These are phyloP conservation scores for Mollisiaceae sp. DNA, from an alignment of 2,329 filamentous ascomycete species.

Conservation along the genomic window DNA sequence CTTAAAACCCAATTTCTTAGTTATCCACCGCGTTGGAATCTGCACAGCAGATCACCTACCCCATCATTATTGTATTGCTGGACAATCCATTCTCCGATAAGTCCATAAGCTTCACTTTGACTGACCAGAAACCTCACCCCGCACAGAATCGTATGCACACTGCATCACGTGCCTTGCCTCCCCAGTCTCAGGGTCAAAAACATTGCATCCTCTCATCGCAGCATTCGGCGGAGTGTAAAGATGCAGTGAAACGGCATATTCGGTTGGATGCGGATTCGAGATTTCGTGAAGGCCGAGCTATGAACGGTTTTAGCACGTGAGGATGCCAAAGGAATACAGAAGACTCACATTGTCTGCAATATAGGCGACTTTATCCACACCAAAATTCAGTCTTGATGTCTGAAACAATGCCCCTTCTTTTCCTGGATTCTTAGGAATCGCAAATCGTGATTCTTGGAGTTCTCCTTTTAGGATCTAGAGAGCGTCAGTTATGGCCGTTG, in stretches of 20 bases:
- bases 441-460: slow-evolving; percentile 79
- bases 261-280: slow-evolving; percentile 71
- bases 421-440: slow-evolving; percentile 50
- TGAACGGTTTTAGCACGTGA: neutral
- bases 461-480: slow-evolving; percentile 69
- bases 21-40: no score
- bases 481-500: neutral
- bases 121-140: neutral
- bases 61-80: no score
- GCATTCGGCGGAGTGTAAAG: slow-evolving; percentile 93
- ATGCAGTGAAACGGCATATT: slow-evolving; percentile 86
- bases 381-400: slow-evolving; percentile 63
- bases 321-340: neutral
- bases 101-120: neutral
- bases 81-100: no score
- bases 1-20: no score
- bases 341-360: slow-evolving; percentile 73
- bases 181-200: slow-evolving; percentile 80
- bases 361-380: slow-evolving; percentile 79
- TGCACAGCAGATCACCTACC: no score
- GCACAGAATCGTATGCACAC: slow-evolving; percentile 72
- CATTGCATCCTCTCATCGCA: slow-evolving; percentile 78
- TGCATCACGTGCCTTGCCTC: slow-evolving; percentile 73
- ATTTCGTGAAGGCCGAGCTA: slow-evolving; percentile 82
- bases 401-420: slow-evolving; percentile 25